Conservation (phyloP, 345 rosid genomes). For the Eucalyptus shirleyi region DNA sequence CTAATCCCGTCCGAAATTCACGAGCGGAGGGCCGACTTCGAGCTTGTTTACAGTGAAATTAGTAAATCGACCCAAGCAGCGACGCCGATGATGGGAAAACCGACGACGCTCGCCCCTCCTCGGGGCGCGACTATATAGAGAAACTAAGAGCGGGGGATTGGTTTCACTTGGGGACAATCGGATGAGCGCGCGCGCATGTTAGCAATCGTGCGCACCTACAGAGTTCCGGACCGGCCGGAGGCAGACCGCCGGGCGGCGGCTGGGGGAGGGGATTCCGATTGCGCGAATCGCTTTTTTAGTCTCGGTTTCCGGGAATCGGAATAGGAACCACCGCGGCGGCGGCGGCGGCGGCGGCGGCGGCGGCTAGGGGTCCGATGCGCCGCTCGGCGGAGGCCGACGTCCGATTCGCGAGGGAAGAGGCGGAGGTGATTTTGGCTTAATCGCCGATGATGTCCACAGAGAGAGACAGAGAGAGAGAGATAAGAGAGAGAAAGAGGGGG, state of each 20-base stretch:
- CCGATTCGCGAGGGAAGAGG: constrained; percentile 20
- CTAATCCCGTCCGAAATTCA: constrained; percentile 1
- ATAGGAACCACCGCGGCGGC: background rate
- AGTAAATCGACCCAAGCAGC: constrained; percentile 3
- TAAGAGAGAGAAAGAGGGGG: background rate
- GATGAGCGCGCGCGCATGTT: constrained; percentile 26
- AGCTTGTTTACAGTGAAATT: background rate
- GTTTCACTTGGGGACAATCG: background rate
- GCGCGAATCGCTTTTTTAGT: background rate
- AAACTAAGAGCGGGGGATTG: background rate
- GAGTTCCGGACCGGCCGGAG: constrained; percentile 30
- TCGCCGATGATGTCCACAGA: constrained; percentile 32
- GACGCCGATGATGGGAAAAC: constrained; percentile 4
- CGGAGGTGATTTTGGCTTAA: constrained; percentile 28
- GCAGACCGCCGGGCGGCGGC: background rate
- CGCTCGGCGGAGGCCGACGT: constrained; percentile 5
- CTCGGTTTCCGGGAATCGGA: background rate
- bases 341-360: background rate
- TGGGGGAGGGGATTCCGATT: background rate
- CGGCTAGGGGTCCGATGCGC: background rate
- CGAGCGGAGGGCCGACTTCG: constrained; percentile 7
- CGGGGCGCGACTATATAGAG: background rate
- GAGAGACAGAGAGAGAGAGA: background rate
- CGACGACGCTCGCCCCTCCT: constrained; percentile 4
- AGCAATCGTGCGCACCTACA: constrained; percentile 30